Evolutionary conservation across 2,329 filamentous ascomycete genomes (phyloP).

Genomic region (Annulohypoxylon truncatum): DNA sequence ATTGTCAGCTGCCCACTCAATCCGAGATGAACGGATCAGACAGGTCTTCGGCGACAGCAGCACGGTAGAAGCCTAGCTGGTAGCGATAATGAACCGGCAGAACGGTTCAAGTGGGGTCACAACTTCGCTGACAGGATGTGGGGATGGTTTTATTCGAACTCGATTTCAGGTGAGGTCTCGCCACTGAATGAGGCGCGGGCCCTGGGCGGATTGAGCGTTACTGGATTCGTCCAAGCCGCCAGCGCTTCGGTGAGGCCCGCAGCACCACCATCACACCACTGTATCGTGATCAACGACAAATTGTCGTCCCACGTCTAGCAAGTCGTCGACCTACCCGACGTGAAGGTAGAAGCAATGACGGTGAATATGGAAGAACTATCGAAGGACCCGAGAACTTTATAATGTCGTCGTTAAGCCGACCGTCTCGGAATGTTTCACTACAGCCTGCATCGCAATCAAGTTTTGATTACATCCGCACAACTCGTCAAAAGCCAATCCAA

Average conservation of each 20-base stretch:
- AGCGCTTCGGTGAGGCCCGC: conserved; percentile 36
- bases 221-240: conserved; percentile 30
- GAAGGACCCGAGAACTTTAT: conserved; percentile 30
- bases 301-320: conserved; percentile 31
- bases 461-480: conserved; percentile 30
- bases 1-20: conserved; percentile 4
- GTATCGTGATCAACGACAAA: conserved; percentile 34
- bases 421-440: conserved; percentile 35
- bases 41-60: conserved; percentile 31
- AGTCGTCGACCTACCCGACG: conserved; percentile 25
- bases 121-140: conserved; percentile 10
- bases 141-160: conserved; percentile 27
- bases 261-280: conserved; percentile 38
- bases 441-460: conserved; percentile 40
- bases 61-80: conserved; percentile 15
- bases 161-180: conserved; percentile 29
- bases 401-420: conserved; percentile 27
- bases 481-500: conserved; percentile 17
- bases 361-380: conserved; percentile 19
- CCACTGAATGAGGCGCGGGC: conserved; percentile 23
- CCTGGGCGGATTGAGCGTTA: conserved; percentile 24
- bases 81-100: conserved; percentile 38
- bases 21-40: conserved; percentile 20
- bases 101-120: conserved; percentile 23
- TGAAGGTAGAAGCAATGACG: conserved; percentile 21